Evolutionary conservation across 2,329 filamentous ascomycete species (phyloP).

Genomic region (Penicillium glabrum): DNA sequence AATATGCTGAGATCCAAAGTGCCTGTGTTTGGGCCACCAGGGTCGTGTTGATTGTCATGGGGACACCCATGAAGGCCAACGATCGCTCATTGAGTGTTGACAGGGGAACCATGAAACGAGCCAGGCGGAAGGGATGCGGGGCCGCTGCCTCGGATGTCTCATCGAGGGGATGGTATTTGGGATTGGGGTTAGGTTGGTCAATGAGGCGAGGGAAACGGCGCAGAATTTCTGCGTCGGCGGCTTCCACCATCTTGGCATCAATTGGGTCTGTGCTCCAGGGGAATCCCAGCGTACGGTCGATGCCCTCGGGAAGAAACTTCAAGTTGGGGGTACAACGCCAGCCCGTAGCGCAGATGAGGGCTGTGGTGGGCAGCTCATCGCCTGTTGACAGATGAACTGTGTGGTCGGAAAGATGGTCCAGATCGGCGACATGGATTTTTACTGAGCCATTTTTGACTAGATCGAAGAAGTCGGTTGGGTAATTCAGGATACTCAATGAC

Average conservation of each 20-base stretch:
- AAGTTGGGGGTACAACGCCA: constrained; percentile 54
- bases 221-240: constrained; percentile 54
- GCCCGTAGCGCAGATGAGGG: constrained; percentile 57
- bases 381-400: constrained; percentile 52
- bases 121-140: constrained; percentile 49
- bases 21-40: constrained; percentile 51
- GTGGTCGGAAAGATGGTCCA: constrained; percentile 48
- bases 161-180: constrained; percentile 28
- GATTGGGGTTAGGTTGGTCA: constrained; percentile 38
- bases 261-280: constrained; percentile 40
- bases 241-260: constrained; percentile 36
- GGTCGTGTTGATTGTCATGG: constrained; percentile 47
- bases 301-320: constrained; percentile 47
- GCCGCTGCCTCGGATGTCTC: constrained; percentile 36
- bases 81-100: constrained; percentile 43
- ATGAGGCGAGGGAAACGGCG: constrained; percentile 51
- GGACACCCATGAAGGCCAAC: constrained; percentile 51
- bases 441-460: constrained; percentile 56
- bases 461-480: constrained; percentile 57
- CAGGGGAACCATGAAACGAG: constrained; percentile 49
- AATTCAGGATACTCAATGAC: constrained; percentile 62
- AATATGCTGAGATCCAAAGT: constrained; percentile 66
- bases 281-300: constrained; percentile 49
- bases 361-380: constrained; percentile 47
- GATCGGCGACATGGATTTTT: constrained; percentile 56